Base-by-base conservation (phyloP, 495 filamentous ascomycete genomes). In the Aspergillus avenaceus region DNA sequence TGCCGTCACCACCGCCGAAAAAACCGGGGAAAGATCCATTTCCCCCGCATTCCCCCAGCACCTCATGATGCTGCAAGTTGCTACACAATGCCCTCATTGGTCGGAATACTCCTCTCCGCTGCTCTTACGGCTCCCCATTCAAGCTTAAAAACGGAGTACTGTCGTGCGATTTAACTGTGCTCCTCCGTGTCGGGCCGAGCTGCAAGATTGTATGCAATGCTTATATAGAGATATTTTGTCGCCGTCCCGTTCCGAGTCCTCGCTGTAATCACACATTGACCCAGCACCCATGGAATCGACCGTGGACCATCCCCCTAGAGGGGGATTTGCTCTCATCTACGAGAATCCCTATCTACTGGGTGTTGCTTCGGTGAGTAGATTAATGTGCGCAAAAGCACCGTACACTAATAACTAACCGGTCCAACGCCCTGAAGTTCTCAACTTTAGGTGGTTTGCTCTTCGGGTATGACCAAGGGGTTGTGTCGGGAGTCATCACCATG, bases 391-490 rank as follows among this genome's bases (percentile, higher is more conserved):
- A n/a, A n/a, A n/a, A n/a, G 16, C 11, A 16, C 8, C 18, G 13
- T 42, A 13, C 34, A 46, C 8, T 2, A 8, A 26, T 43, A n/a
- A 34, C 6, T 7, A 1, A 24, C 8, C 14, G n/a, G 16, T 28
- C 34, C 25, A 47, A n/a, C 31, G 9, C 12, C 7, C 4, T 8
- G 18, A 26, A 73, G 69, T 74, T 74, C 50, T 71, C 69, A 12
- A 71, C 67, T 8, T 60, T 92, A 18, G 88, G 89, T 52, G 87
- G 89, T 61, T 34, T 71, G 18, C 41, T 71, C n/a, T 69, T 72
- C 21, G 64, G 70, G 19, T 70, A 72, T 60, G 65, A 73, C 28
- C 69, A 72, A 37, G 64, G 61, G 24, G 67, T 71, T 9, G 59
- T 72, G 6, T 63, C 60, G 3, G 69, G 69, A 29, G 64, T 72